Evolutionary conservation across 495 filamentous ascomycete genomes (phyloP).

Genomic region (Aspergillus incahuasiensis): DNA sequence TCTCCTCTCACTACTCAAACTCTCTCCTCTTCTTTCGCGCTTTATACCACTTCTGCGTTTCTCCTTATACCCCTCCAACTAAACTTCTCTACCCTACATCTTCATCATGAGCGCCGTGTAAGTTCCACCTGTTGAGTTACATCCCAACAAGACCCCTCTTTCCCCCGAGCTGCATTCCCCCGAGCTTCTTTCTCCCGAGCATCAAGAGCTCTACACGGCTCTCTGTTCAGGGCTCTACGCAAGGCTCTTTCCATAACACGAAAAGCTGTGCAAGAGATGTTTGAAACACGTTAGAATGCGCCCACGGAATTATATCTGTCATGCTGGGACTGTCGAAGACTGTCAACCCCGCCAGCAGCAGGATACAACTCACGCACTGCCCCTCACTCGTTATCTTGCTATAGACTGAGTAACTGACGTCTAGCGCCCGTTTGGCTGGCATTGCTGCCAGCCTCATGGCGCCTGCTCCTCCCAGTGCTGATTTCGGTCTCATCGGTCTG

Average conservation of each 20-base stretch:
- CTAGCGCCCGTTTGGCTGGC: conserved; percentile 80
- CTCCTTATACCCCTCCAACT: conserved; percentile 7
- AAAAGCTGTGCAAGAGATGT: background rate
- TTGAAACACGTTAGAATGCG: background rate
- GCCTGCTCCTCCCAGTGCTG: conserved; percentile 54
- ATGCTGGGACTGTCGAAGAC: background rate
- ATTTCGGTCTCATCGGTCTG: conserved; percentile 99
- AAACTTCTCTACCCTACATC: conserved; percentile 6
- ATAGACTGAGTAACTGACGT: conserved; percentile 48
- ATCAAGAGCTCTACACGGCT: background rate
- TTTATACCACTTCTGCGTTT: conserved; percentile 9
- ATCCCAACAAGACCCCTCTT: background rate
- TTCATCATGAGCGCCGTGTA: conserved; percentile 54
- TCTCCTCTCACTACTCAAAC: conserved; percentile 2
- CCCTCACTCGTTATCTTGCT: conserved; percentile 9
- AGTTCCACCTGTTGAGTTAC: conserved; percentile 29
- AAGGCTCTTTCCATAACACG: too few species aligned
- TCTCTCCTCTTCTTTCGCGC: conserved; percentile 8
- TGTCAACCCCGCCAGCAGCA: background rate
- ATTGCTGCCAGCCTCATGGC: conserved; percentile 69
- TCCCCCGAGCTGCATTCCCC: background rate
- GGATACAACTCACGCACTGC: background rate
- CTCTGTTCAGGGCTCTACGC: background rate
- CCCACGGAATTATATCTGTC: background rate
- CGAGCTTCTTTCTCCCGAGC: background rate